phyloP scores from a whole-genome alignment of 2,329 filamentous ascomycete genomes.

The Phialocephala sp. region DNA sequence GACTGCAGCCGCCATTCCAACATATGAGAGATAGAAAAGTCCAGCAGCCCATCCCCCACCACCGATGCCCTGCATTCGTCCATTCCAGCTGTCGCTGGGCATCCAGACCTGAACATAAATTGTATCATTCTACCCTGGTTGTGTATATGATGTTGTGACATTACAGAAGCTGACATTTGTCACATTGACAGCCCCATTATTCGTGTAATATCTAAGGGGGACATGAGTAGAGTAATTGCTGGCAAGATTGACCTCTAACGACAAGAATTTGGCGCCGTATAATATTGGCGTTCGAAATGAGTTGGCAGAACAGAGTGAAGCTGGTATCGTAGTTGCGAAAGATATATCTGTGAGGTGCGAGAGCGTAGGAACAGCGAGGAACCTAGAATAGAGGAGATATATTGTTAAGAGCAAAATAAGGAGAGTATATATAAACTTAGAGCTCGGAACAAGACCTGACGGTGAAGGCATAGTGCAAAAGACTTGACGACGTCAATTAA shows the following conservation, averaged over 20 bases:
- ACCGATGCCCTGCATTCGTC: slow-evolving; percentile 41
- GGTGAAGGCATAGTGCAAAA: not conserved
- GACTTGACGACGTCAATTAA: not conserved
- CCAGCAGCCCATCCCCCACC: slow-evolving; percentile 42
- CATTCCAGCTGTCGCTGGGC: slow-evolving; percentile 40
- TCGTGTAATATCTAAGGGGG: not conserved
- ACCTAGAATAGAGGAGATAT: not conserved
- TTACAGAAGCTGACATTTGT: slow-evolving; percentile 36
- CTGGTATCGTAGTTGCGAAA: not conserved
- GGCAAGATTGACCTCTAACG: not conserved
- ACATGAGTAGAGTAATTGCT: slow-evolving; percentile 7
- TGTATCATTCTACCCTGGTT: slow-evolving; percentile 34
- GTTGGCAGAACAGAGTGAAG: not conserved
- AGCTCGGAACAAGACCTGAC: not conserved
- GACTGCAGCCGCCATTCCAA: slow-evolving; percentile 37
- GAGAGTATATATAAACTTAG: not conserved
- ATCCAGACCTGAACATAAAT: slow-evolving; percentile 39
- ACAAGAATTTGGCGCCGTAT: slow-evolving; percentile 11
- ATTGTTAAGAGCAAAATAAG: not conserved
- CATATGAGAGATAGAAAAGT: slow-evolving; percentile 28
- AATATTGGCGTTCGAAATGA: not conserved
- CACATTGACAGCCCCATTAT: slow-evolving; percentile 5
- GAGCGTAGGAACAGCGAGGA: not conserved
- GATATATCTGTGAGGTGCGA: not conserved
- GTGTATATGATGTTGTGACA: slow-evolving; percentile 40